These are phyloP conservation scores for Trametes villosa DNA, from an alignment of 768 basidiomycete genomes.

Conservation along the genomic window DNA sequence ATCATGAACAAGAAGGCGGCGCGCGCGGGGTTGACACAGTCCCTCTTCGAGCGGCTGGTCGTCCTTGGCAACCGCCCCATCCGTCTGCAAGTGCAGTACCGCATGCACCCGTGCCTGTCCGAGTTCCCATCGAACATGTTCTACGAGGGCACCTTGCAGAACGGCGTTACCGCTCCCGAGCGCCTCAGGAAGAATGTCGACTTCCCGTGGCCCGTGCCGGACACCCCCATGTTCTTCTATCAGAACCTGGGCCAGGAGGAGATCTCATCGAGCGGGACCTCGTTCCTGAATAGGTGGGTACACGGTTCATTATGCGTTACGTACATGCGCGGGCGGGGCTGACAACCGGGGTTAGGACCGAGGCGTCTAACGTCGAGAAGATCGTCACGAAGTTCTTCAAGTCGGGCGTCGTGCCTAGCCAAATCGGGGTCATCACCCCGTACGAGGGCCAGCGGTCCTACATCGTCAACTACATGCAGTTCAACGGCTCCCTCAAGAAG, in stretches of 20 bases:
- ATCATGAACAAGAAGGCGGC: constrained; percentile 99
- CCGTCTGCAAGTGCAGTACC: constrained; percentile 98
- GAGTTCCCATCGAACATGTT: constrained; percentile 99
- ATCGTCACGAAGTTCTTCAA: constrained; percentile 99
- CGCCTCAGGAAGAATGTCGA: constrained; percentile 97
- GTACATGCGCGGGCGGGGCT: constrained; percentile 17
- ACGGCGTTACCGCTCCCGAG: constrained; percentile 98
- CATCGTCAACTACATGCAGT: constrained; percentile 99
- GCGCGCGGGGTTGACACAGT: constrained; percentile 97
- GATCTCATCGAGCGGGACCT: constrained; percentile 97
- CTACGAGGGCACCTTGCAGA: constrained; percentile 98
- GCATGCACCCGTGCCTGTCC: constrained; percentile 99
- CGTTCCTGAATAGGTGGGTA: constrained; percentile 88
- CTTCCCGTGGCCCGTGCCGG: constrained; percentile 97
- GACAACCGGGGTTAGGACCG: constrained; percentile 63
- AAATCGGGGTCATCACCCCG: constrained; percentile 98
- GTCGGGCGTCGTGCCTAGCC: constrained; percentile 91
- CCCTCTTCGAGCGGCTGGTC: constrained; percentile 96
- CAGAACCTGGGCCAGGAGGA: constrained; percentile 99
- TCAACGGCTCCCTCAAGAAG: constrained; percentile 99
- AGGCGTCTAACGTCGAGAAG: constrained; percentile 99
- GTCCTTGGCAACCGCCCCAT: constrained; percentile 95
- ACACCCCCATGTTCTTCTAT: constrained; percentile 99
- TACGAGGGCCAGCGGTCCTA: constrained; percentile 99
- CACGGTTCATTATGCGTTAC: constrained; percentile 15